Percentiles rank a stretch among this genome's conserved stretches.
Conservation (phyloP, 495 filamentous ascomycete genomes). For the Lasiosphaeriaceae sp. region DNA sequence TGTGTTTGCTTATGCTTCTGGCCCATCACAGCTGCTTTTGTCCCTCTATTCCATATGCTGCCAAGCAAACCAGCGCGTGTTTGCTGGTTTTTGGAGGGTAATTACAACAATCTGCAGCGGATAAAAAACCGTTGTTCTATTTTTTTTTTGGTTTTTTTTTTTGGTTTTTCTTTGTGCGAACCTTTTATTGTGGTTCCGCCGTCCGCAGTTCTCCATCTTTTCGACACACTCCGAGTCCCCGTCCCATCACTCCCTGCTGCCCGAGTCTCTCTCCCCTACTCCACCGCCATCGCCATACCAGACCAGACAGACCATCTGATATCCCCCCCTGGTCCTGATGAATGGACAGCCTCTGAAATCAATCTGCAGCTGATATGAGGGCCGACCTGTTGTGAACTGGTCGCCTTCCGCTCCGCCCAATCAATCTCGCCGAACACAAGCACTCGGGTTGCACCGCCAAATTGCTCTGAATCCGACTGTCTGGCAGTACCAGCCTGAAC, state of each 20-base stretch:
- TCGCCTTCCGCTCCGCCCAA: slow-evolving; percentile 22
- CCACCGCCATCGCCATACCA: background rate
- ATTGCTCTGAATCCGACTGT: slow-evolving; percentile 19
- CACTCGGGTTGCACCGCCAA: slow-evolving; percentile 24
- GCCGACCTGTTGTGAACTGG: slow-evolving; percentile 26
- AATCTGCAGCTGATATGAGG: slow-evolving; percentile 21
- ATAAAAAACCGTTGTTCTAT: too few species aligned
- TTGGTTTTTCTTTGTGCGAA: too few species aligned
- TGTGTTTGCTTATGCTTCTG: background rate
- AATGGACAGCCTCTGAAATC: slow-evolving; percentile 13
- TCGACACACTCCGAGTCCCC: too few species aligned
- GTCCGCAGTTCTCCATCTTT: too few species aligned
- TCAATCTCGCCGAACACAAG: slow-evolving; percentile 11
- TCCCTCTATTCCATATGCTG: background rate
- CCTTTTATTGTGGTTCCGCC: too few species aligned
- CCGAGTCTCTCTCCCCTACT: background rate
- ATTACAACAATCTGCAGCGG: too few species aligned
- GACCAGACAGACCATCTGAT: background rate
- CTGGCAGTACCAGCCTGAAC: slow-evolving; percentile 4
- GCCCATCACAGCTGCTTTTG: background rate
- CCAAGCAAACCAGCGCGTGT: background rate
- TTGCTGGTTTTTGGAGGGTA: too few species aligned
- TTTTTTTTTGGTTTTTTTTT: too few species aligned
- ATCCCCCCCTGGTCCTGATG: background rate
- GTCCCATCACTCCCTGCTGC: too few species aligned